These are phyloP conservation scores for Baffinella frigidus DNA, from an alignment of 208 protist genomes.

Conservation along the genomic window DNA sequence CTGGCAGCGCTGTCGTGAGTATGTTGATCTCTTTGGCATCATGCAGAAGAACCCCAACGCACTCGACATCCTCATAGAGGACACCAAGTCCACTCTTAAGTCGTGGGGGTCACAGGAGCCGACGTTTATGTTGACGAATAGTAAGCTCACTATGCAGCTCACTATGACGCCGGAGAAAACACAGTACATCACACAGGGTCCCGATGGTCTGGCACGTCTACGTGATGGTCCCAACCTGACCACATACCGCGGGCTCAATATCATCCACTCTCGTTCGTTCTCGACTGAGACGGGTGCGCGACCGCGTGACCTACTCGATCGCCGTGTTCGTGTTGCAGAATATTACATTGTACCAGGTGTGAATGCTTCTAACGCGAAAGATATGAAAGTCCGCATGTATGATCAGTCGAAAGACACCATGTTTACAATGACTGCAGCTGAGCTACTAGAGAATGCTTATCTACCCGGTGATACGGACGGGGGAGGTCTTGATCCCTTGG, in stretches of 20 bases:
- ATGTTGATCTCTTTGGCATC: conserved; percentile 8
- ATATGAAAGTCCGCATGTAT: background rate
- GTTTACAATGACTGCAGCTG: background rate
- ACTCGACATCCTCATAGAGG: conserved; percentile 26
- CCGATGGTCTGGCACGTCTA: background rate
- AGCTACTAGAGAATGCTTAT: conserved; percentile 28
- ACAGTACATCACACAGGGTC: conserved; percentile 23
- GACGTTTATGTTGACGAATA: background rate
- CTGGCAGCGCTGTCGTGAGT: background rate
- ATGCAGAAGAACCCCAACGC: conserved; percentile 36
- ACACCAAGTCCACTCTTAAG: background rate
- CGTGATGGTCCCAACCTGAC: background rate
- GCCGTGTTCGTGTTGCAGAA: background rate
- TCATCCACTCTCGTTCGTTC: conserved; percentile 24
- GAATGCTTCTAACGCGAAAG: background rate
- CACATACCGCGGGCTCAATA: background rate
- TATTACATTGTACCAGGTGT: conserved; percentile 21
- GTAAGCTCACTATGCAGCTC: conserved; percentile 6
- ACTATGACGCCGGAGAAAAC: conserved; percentile 20
- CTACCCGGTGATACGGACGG: no score
- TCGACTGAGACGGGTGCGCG: background rate
- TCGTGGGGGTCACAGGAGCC: background rate
- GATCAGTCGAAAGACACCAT: background rate
- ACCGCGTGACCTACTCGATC: background rate
- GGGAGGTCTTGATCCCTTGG: no score